Evolutionary conservation across 345 rosid species (phyloP).

Genomic region (Nasturtium officinale): DNA sequence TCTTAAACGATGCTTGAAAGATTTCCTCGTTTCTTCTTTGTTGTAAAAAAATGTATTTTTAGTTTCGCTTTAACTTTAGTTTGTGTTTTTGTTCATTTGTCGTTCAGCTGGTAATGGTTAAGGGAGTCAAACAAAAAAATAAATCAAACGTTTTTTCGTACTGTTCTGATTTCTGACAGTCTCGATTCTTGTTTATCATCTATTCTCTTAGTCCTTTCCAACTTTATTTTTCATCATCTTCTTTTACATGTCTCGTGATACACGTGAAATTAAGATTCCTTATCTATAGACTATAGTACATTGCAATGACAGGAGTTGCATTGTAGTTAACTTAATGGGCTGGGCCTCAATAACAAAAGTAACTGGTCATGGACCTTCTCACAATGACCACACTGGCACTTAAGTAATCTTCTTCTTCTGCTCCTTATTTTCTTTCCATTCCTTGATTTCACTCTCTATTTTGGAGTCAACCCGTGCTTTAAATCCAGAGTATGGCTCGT

Average conservation of each 20-base stretch:
- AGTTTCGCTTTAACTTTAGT: no score
- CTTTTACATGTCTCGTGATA: background rate
- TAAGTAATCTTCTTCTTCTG: constrained; percentile 41
- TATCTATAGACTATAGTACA: background rate
- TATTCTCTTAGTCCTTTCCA: background rate
- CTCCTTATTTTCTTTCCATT: constrained; percentile 53
- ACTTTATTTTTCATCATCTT: no score
- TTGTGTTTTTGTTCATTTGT: no score
- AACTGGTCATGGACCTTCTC: background rate
- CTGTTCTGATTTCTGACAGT: background rate
- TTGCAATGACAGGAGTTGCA: constrained; percentile 3
- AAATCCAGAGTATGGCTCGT: constrained; percentile 82
- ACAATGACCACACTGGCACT: background rate
- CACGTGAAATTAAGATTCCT: constrained; percentile 13
- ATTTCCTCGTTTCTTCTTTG: no score
- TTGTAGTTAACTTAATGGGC: background rate
- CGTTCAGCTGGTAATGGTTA: background rate
- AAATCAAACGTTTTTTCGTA: background rate
- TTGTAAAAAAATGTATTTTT: no score
- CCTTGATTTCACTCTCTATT: constrained; percentile 56
- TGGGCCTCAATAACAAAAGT: constrained; percentile 2
- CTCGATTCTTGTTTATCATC: background rate
- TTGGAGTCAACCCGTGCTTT: constrained; percentile 54
- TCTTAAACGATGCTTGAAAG: no score
- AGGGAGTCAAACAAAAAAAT: background rate